Conservation (phyloP, 2,329 filamentous ascomycete genomes). For the Botryotinia narcissicola region DNA sequence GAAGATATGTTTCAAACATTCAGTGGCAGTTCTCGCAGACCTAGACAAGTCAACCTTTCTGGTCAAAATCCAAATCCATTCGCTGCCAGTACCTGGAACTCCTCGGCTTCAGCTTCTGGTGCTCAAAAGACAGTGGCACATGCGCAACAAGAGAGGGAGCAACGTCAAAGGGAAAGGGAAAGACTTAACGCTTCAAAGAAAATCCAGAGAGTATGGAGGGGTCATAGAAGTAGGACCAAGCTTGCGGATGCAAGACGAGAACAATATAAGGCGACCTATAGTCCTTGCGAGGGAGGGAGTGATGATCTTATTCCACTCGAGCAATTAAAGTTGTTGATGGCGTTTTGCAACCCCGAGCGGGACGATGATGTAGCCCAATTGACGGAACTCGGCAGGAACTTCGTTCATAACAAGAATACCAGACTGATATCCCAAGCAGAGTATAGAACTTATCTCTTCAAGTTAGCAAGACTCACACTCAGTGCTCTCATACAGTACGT, state of each 20-base stretch:
- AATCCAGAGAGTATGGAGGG: constrained; percentile 82
- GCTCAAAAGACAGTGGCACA: constrained; percentile 76
- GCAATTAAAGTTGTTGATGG: constrained; percentile 50
- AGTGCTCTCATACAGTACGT: constrained; percentile 34
- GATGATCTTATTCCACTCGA: constrained; percentile 34
- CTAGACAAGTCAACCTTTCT: constrained; percentile 90
- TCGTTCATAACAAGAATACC: constrained; percentile 38
- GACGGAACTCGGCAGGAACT: constrained; percentile 41
- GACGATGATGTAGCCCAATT: constrained; percentile 51
- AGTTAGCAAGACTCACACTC: constrained; percentile 31
- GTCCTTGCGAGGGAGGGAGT: background rate
- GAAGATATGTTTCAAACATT: constrained; percentile 83
- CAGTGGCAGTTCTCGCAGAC: constrained; percentile 79
- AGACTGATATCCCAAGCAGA: constrained; percentile 37
- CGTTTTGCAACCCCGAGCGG: constrained; percentile 47
- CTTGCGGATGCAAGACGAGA: constrained; percentile 57
- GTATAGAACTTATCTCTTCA: constrained; percentile 29
- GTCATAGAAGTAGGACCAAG: constrained; percentile 60
- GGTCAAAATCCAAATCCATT: constrained; percentile 82
- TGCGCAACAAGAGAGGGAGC: constrained; percentile 80
- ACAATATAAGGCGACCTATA: constrained; percentile 56
- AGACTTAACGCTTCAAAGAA: constrained; percentile 68
- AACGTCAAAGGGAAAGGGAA: constrained; percentile 77
- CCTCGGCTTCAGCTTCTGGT: constrained; percentile 54
- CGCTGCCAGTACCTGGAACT: constrained; percentile 55